Evolutionary conservation across 352 stramenopile species (phyloP), one percentile per base, ranked within the genome.

Genomic region (Globisporangium parvum): DNA sequence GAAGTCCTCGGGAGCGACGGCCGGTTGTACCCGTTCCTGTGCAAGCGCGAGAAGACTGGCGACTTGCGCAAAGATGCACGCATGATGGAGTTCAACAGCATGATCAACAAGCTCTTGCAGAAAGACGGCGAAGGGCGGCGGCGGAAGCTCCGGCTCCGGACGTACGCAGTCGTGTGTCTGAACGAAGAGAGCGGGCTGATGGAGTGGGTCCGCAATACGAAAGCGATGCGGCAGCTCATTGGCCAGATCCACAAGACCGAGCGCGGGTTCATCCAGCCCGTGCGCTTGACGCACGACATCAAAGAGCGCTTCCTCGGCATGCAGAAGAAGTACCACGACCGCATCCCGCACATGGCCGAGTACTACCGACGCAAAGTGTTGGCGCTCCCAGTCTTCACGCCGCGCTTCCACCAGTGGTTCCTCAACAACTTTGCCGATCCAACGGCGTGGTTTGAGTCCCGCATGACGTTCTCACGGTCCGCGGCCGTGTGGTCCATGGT

Each of bases 71-170:
- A 99, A 78, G 98, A 99, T 77, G 92, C 96, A 21, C 91, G 97
- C 40, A 97, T 99, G 72, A 99, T 99, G 93, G 98, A 99, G 71
- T 97, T 99, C 53, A 98, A 98, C 63, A 97, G 89, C 54, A 97
- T 99, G 62, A 98, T 99, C 48, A 99, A 99, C 80, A 95, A 98
- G 53, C 75, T 99, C n/a, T 84, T 99, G 54, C 75, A 94, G 40
- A 86, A 85, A 56, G 84, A 97, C 62, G 74, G 72, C 40, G 96
- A 95, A 66, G 88, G 82, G 0, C 78, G 88, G 14, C 91, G 94
- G 56, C 85, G 93, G 11, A 95, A 96, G 55, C 73, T 99, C 6
- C 85, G 95, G 18, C 71, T 99, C 35, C 87, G 96, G 0, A 99
- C 97, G 10, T 99, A 99, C 71, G 94, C 96, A 5, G 98, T 99